Conservation (phyloP, 352 stramenopile genomes). For the Phytophthora boehmeriae region DNA sequence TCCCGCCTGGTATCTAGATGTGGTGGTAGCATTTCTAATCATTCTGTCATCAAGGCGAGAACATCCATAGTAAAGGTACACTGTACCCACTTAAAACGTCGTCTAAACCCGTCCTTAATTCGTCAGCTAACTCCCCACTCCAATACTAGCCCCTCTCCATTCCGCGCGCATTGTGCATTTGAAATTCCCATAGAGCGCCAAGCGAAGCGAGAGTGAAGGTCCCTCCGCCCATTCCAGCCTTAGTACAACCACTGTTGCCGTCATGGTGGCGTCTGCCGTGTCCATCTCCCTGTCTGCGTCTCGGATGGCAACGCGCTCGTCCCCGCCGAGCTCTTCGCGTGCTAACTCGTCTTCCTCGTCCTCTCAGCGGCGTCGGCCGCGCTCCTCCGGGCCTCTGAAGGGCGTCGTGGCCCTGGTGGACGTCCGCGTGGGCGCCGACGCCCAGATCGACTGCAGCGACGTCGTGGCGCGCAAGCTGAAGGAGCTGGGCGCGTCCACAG, state of each 20-base stretch:
- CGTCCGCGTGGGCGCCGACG: slow-evolving; percentile 67
- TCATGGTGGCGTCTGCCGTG: slow-evolving; percentile 71
- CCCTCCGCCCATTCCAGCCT: no score
- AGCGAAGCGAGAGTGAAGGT: no score
- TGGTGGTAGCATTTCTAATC: no score
- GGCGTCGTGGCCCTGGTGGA: slow-evolving; percentile 80
- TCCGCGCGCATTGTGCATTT: neutral
- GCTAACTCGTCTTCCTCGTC: slow-evolving; percentile 10
- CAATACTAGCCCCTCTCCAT: neutral
- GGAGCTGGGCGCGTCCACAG: slow-evolving; percentile 67
- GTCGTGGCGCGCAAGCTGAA: slow-evolving; percentile 71
- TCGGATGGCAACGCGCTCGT: slow-evolving; percentile 7
- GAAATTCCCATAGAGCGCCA: neutral
- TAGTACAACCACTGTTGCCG: neutral
- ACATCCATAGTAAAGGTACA: no score
- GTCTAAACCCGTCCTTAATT: no score
- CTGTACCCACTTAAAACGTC: no score
- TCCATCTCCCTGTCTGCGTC: slow-evolving; percentile 59
- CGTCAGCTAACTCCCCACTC: no score
- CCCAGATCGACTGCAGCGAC: slow-evolving; percentile 82
- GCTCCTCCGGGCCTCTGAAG: slow-evolving; percentile 28
- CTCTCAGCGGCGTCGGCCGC: slow-evolving; percentile 20
- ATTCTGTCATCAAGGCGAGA: no score
- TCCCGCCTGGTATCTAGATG: no score
- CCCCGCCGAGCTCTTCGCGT: slow-evolving; percentile 3